Base-by-base conservation (phyloP, 805 yeast species). In the Candida qinlingensis region DNA sequence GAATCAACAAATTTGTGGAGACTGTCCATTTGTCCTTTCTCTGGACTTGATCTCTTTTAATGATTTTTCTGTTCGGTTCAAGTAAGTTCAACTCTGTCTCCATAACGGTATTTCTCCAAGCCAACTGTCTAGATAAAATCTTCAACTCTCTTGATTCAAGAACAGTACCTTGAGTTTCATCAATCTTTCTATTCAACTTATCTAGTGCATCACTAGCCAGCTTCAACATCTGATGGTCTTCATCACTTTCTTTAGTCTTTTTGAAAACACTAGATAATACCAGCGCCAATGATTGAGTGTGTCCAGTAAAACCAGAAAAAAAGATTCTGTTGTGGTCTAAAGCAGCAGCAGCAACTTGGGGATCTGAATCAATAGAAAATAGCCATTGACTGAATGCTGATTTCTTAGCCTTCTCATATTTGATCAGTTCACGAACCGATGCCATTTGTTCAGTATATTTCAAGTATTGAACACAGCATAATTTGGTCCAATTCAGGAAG, bases 11-110 rank as follows among this genome's bases (percentile, higher is more conserved):
- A 0, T 74, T 69, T 7, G 71, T 67, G 37, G 85, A 73, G 37
- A 82, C 83, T 31, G 81, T 68, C 70, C 81, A 78, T 57, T 81
- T 68, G 43, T 85, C 94, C 50, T 83, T 80, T 47, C 84, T 72
- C 2, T 69, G 57, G 13, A 85, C 74, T 28, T 74, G 76, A 0
- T 90, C 94, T 9, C 83, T 68, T 53, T 70, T 71, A 41, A 83
- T 62, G 28, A 87, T 66, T 53, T 70, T 75, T 54, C 96, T 71
- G 44, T 78, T 75, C 11, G 71, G 70, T 31, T 84, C 80, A 5
- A 66, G 66, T 39, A 84, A 65, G 41, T 77, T 74, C 38, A 85
- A 61, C 51, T 81, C 78, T 0, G 75, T 75, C 19, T 72, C 76
- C 6, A 54, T 37, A 0, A 74, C 63, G 39, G 58, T 70, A 19